Evolutionary conservation across 116 monocot genomes (phyloP), one percentile per base, ranked within the genome.

Genomic region (Cymodocea nodosa): DNA sequence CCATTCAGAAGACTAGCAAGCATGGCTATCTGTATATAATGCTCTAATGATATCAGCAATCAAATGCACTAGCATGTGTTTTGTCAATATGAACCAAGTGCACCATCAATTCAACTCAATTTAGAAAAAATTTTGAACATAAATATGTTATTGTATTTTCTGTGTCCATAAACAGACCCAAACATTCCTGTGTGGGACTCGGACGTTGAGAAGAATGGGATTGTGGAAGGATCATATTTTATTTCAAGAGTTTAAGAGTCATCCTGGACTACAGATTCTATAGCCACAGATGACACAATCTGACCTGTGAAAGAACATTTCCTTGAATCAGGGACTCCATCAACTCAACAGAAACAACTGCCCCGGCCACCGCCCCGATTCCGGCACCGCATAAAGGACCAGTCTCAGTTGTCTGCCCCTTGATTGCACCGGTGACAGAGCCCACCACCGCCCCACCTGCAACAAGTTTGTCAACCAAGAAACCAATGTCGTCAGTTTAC

Each of bases 381-480:
- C 53, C 71, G 0, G 76, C 73, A 6, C 87, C 87, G 1, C 76
- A 64, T 18, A 73, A 23, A 4, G 83, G 56, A 18, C 87, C 87
- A 0, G 83, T 78, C 70, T 87, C 87, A 49, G 81, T 83, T 23
- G 87, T 85, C 49, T 78, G 83, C 13, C 87, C 87, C 64, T 81
- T 74, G 35, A 83, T 37, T 6, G 83, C 87, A 18, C 83, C 83
- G 10, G 76, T 44, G 7, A 87, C 52, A 57, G 62, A 60, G 22
- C 87, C 87, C 59, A 87, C 81, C 16, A 78, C 35, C 9, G 78
- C 78, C 39, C 87, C 83, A 71, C 78, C 87, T 83, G 63, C 52
- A 61, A 52, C 39, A 15, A 37, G 44, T 54, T 15, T 25, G 20
- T 51, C 12, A 25, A 55, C 25, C 44, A 6, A 44, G 13, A 35